These are phyloP conservation scores for Rhodomyrtus tomentosa DNA, from an alignment of 345 rosid genomes.

Conservation along the genomic window DNA sequence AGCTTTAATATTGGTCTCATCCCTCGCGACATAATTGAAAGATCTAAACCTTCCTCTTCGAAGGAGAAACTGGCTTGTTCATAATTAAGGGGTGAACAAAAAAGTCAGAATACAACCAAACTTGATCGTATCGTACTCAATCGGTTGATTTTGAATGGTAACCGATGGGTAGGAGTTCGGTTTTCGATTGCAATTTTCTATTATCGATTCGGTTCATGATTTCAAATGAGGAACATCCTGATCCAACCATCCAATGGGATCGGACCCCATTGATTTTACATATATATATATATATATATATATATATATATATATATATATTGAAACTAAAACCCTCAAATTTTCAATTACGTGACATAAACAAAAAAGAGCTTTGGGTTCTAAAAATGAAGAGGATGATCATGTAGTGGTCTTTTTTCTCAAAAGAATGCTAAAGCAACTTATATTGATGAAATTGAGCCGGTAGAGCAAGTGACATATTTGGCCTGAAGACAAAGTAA, in stretches of 20 bases:
- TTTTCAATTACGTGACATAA: neutral
- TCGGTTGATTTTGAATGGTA: too few species aligned
- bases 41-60: neutral
- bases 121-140: fast-evolving
- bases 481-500: neutral
- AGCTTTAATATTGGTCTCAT: neutral
- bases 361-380: neutral
- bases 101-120: too few species aligned
- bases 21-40: neutral
- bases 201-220: too few species aligned
- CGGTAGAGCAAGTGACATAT: conserved; percentile 11
- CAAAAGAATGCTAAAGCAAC: neutral
- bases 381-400: neutral
- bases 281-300: too few species aligned
- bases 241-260: too few species aligned
- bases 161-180: too few species aligned
- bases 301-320: too few species aligned
- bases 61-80: neutral
- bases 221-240: too few species aligned
- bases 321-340: too few species aligned
- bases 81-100: too few species aligned
- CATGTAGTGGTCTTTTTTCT: neutral
- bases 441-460: conserved; percentile 4
- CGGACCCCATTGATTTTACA: too few species aligned
- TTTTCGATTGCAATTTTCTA: too few species aligned